A percentile compares a stretch with the other conserved stretches of the same genome.
Evolutionary conservation across 164 flowering plant species (phyloP).

Genomic region (Santalum album): DNA sequence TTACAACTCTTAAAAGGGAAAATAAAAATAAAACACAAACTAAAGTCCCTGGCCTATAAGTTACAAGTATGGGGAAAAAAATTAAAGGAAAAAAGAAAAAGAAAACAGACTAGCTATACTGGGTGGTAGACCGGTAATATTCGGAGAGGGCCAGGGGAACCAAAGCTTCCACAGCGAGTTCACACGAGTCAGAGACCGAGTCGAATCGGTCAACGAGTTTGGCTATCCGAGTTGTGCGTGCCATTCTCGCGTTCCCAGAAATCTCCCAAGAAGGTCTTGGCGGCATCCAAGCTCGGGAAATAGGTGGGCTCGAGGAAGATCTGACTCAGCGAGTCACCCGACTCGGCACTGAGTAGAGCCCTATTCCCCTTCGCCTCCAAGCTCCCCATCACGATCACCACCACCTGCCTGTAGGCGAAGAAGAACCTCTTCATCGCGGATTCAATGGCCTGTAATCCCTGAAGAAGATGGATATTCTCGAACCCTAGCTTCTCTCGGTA

Average conservation of each 20-base stretch:
- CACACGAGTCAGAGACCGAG: not conserved
- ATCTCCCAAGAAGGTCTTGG: slow-evolving; percentile 83
- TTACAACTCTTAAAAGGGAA: no score
- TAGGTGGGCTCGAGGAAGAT: slow-evolving; percentile 68
- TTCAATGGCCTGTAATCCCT: slow-evolving; percentile 71
- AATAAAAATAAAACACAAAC: no score
- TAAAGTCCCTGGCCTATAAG: no score
- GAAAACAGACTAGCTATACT: no score
- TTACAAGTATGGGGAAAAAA: no score
- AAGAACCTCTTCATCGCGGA: slow-evolving; percentile 64
- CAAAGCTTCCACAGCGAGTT: no score
- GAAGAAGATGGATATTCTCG: slow-evolving; percentile 59
- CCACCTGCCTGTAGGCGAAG: slow-evolving; percentile 56
- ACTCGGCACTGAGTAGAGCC: slow-evolving; percentile 18
- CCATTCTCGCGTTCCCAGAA: slow-evolving; percentile 28
- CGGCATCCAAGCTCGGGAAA: slow-evolving; percentile 89
- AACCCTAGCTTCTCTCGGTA: slow-evolving; percentile 34
- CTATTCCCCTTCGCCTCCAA: slow-evolving; percentile 57
- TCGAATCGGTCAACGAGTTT: not conserved
- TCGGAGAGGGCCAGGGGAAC: no score
- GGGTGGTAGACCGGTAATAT: no score
- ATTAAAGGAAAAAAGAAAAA: no score
- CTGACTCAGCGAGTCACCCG: slow-evolving; percentile 40
- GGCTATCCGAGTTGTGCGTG: not conserved
- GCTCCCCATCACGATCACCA: slow-evolving; percentile 69